A percentile compares a stretch with the other conserved stretches of the same genome.
Evolutionary conservation across 306 rosid genomes (phyloP).

Genomic region (Hippophae gyantsensis): DNA sequence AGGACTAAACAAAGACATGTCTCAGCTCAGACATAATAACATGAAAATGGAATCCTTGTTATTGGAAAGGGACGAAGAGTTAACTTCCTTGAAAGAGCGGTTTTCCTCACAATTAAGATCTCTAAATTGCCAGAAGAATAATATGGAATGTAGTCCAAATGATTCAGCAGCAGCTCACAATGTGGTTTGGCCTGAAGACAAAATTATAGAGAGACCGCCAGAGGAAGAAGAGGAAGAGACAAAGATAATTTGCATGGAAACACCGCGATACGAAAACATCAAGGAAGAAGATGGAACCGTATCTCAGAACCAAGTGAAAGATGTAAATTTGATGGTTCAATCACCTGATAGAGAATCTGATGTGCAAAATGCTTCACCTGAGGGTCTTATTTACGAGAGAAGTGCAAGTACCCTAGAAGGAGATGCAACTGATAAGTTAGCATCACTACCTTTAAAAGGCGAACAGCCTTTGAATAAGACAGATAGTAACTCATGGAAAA

Average conservation of each 20-base stretch:
- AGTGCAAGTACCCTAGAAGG: slow-evolving; percentile 20
- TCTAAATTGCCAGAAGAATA: slow-evolving; percentile 22
- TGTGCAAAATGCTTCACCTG: slow-evolving; percentile 19
- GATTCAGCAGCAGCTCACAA: slow-evolving; percentile 34
- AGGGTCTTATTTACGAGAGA: slow-evolving; percentile 18
- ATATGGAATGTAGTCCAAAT: slow-evolving; percentile 25
- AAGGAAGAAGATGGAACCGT: slow-evolving; percentile 15
- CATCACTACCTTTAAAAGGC: slow-evolving; percentile 4
- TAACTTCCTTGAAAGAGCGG: slow-evolving; percentile 52
- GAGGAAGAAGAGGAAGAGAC: slow-evolving; percentile 39
- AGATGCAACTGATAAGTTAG: slow-evolving; percentile 13
- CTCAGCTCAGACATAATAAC: slow-evolving; percentile 64
- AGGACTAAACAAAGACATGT: slow-evolving; percentile 54
- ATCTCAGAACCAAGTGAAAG: slow-evolving; percentile 1
- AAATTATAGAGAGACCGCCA: slow-evolving; percentile 37
- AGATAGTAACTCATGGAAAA: slow-evolving; percentile 46
- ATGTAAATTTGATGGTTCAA: slow-evolving; percentile 13
- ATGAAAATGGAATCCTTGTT: slow-evolving; percentile 56
- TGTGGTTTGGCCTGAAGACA: slow-evolving; percentile 34
- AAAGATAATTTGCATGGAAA: slow-evolving; percentile 28
- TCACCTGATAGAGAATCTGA: slow-evolving; percentile 32
- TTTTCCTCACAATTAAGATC: slow-evolving; percentile 42
- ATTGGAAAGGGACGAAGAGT: slow-evolving; percentile 49
- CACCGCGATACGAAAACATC: slow-evolving; percentile 17
- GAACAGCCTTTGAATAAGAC: slow-evolving; percentile 17